Percentiles rank a stretch among this genome's conserved stretches.
Evolutionary conservation across 2,329 filamentous ascomycete genomes (phyloP).

Genomic region (Diplodia scrobiculata): DNA sequence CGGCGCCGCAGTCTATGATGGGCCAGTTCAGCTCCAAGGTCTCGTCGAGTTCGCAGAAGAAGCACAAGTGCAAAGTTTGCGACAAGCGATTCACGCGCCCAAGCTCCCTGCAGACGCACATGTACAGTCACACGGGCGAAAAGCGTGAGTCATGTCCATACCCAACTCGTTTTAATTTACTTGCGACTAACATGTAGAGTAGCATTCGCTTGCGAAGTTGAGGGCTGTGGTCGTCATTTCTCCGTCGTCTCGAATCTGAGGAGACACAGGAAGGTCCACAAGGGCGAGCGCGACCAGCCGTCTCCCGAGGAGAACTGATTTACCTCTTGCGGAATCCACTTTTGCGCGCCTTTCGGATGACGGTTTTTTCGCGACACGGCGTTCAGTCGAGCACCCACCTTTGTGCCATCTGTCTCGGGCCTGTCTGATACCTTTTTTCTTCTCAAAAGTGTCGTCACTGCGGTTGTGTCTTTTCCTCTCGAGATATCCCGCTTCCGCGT

Average conservation of each 20-base stretch:
- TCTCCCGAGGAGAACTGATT: conserved; percentile 49
- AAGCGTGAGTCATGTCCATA: conserved; percentile 73
- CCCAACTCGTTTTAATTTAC: not conserved
- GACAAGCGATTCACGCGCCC: conserved; percentile 96
- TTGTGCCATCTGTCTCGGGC: not conserved
- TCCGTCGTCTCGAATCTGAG: conserved; percentile 95
- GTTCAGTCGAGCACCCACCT: conserved; percentile 18
- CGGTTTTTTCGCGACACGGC: conserved; percentile 5
- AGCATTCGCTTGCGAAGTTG: conserved; percentile 94
- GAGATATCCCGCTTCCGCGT: conserved; percentile 30
- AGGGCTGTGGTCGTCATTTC: conserved; percentile 93
- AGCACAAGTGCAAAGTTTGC: conserved; percentile 99
- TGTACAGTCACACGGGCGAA: conserved; percentile 98
- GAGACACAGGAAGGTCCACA: conserved; percentile 94
- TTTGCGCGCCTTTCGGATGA: conserved; percentile 9
- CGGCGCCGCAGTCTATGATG: conserved; percentile 97
- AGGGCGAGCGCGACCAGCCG: conserved; percentile 62
- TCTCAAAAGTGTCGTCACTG: conserved; percentile 24
- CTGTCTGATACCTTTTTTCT: conserved; percentile 3
- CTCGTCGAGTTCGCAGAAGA: conserved; percentile 94
- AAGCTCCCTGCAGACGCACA: conserved; percentile 92
- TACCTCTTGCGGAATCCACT: conserved; percentile 4
- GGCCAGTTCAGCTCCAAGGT: conserved; percentile 96
- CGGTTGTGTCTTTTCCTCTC: conserved; percentile 25
- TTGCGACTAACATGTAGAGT: conserved; percentile 34